Evolutionary conservation across 352 stramenopile genomes (phyloP), one percentile per base, ranked within the genome.

Genomic region (Globisporangium lucens): DNA sequence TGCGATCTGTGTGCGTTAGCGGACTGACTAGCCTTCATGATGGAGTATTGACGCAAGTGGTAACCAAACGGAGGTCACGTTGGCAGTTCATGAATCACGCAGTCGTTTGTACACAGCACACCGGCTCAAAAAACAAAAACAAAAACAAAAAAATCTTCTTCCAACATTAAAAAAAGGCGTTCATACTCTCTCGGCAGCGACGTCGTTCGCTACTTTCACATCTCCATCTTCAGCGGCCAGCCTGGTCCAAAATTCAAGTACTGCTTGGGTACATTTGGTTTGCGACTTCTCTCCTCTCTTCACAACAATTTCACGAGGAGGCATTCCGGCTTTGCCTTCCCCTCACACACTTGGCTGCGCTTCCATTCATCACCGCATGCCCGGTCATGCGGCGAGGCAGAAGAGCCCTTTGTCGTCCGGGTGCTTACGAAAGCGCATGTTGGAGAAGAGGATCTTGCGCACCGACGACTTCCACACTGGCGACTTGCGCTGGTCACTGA

Each of bases 381-480:
- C 24, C 13, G 22, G n/a, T 89, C 61, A 90, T 30, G 75, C 76
- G 22, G 86, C 82, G 57, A 93, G 72, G 29, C 82, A 92, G 61
- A 93, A 91, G 61, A 91, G 61, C 24, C 84, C 79, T 68, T 95
- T 93, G 73, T 80, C 74, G 47, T 80, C 68, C 9, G 87, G 78
- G 63, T 94, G 74, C 69, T 93, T 92, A 51, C 78, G 81, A 72
- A 96, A 96, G 49, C 89, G 87, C 51, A 89, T 77, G 72, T 96
- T 94, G 30, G 83, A 93, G 66, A 95, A 94, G 35, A 96, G 73
- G 57, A 96, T 96, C 77, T 96, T 96, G 70, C 89, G 87, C 53
- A 96, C 89, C 2, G 87, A 95, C 13, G 87, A 95, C 69, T 94
- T 96, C 89, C 89, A 96, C 58, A 96, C 89, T 5, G 87, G 89